Percentiles rank a stretch among this genome's conserved stretches.
These are phyloP conservation scores for Beauveria sp. DNA, from an alignment of 2,329 filamentous ascomycete genomes.

Conservation along the genomic window DNA sequence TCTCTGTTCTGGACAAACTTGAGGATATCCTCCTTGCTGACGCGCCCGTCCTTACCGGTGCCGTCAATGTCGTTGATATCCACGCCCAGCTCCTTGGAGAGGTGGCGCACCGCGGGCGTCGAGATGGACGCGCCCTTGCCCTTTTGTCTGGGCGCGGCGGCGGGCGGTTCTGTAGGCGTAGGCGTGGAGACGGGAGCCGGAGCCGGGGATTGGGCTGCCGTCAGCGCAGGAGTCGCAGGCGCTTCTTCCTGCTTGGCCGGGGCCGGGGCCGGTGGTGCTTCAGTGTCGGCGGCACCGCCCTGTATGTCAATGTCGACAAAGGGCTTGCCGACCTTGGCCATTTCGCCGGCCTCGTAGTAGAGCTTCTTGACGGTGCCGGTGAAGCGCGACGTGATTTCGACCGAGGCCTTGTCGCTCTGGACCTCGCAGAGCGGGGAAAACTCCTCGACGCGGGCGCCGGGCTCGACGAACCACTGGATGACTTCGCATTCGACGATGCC, in stretches of 20 bases:
- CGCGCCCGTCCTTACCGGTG: slow-evolving; percentile 83
- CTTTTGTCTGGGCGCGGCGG: slow-evolving; percentile 26
- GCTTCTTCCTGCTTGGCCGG: slow-evolving; percentile 21
- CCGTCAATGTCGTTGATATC: slow-evolving; percentile 73
- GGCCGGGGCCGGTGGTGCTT: slow-evolving; percentile 23
- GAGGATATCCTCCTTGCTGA: slow-evolving; percentile 87
- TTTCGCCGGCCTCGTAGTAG: slow-evolving; percentile 91
- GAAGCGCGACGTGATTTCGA: slow-evolving; percentile 92
- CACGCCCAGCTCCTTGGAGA: slow-evolving; percentile 72
- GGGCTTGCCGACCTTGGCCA: slow-evolving; percentile 90
- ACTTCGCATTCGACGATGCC: slow-evolving; percentile 98
- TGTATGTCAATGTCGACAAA: slow-evolving; percentile 93
- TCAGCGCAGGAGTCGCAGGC: slow-evolving; percentile 6
- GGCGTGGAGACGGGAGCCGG: not conserved
- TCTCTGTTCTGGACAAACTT: slow-evolving; percentile 54
- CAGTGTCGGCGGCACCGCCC: slow-evolving; percentile 53
- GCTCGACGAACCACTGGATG: slow-evolving; percentile 98
- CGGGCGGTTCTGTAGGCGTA: not conserved
- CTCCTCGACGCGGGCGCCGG: slow-evolving; percentile 90
- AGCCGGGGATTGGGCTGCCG: slow-evolving; percentile 8
- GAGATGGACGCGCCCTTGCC: slow-evolving; percentile 69
- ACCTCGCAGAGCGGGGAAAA: slow-evolving; percentile 98
- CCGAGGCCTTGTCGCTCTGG: slow-evolving; percentile 89
- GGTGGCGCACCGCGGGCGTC: slow-evolving; percentile 84
- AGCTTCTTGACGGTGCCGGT: slow-evolving; percentile 93